phyloP scores from a whole-genome alignment of 164 flowering plant species.

The Vitis rotundifolia region DNA sequence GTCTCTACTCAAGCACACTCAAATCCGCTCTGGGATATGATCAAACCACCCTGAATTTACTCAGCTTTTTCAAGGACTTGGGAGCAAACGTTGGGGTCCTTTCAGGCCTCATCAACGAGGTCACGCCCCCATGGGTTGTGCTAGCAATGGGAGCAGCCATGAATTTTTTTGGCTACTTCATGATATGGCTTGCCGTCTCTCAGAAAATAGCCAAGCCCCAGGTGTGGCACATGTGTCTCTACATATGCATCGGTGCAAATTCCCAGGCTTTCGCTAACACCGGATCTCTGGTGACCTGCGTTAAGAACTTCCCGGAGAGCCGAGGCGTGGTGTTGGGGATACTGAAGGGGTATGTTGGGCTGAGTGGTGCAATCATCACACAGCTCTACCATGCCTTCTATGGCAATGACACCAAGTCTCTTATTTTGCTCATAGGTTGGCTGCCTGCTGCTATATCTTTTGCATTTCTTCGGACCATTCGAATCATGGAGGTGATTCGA shows the following conservation, averaged over 20 bases:
- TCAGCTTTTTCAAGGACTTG: slow-evolving; percentile 45
- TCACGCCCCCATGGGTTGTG: slow-evolving; percentile 51
- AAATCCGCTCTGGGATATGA: slow-evolving; percentile 36
- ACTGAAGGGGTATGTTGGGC: slow-evolving; percentile 47
- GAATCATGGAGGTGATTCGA: slow-evolving; percentile 28
- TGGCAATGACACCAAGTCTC: slow-evolving; percentile 17
- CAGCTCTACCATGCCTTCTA: slow-evolving; percentile 42
- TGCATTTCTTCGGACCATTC: slow-evolving; percentile 26
- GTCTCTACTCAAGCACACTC: slow-evolving; percentile 30
- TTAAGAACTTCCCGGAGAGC: slow-evolving; percentile 53
- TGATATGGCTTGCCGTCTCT: slow-evolving; percentile 51
- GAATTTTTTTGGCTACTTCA: slow-evolving; percentile 52
- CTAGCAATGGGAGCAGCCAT: slow-evolving; percentile 39
- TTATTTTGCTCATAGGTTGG: slow-evolving; percentile 37
- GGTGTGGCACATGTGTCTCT: slow-evolving; percentile 52
- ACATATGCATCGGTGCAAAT: slow-evolving; percentile 49
- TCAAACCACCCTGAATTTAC: slow-evolving; percentile 41
- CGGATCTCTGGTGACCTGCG: slow-evolving; percentile 46
- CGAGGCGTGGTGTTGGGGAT: slow-evolving; percentile 48
- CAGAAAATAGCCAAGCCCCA: slow-evolving; percentile 25
- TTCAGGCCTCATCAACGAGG: slow-evolving; percentile 48
- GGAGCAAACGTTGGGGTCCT: slow-evolving; percentile 42
- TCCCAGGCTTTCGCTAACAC: slow-evolving; percentile 49
- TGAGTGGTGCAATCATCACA: slow-evolving; percentile 54
- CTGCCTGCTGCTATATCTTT: slow-evolving; percentile 31